Evolutionary conservation across 2,329 filamentous ascomycete species (phyloP), one percentile per base, ranked within the genome.

Genomic region (Aspergillus sp.): DNA sequence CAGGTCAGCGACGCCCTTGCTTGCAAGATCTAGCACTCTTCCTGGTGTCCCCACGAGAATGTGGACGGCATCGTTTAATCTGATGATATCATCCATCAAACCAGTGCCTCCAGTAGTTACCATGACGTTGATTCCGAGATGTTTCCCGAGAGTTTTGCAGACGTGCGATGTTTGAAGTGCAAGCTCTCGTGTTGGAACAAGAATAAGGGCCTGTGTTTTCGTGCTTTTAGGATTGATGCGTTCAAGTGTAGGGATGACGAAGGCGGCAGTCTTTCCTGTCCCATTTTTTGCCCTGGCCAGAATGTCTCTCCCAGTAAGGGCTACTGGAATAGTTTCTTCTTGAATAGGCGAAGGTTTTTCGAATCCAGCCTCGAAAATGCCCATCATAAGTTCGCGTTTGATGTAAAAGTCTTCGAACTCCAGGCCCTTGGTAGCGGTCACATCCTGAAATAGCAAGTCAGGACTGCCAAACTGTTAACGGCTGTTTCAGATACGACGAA

Each of bases 331-430:
- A 55, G 95, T 92, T 80, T 98, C 95, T 87, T 99, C 95, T 86
- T 99, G 95, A 69, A 99, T 99, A 11, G 95, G 95, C 57, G 95
- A 99, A 15, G 95, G 95, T 79, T 96, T 97, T 76, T 99, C 95
- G 76, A 97, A 99, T 63, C 95, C 95, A 66, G 95, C 95, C 80
- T 99, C 95, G 76, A 98, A 99, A 66, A 99, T 98, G 62, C 95
- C 95, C 93, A 98, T 99, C 80, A 99, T 86, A 61, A 99, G 81
- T 73, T 96, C 91, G 73, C 95, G 86, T 81, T 96, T 96, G 68
- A 99, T 88, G 65, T 90, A 90, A 74, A 99, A 97, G 66, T 98
- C 91, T 77, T 99, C 96, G 72, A 97, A 99, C 68, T 99, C 95
- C 62, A 99, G 83, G 60, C 95, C 95, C 80, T 97, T 98, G 33